phyloP scores from a whole-genome alignment of 2,329 filamentous ascomycete genomes.

The Aaosphaeria pasadenensis region DNA sequence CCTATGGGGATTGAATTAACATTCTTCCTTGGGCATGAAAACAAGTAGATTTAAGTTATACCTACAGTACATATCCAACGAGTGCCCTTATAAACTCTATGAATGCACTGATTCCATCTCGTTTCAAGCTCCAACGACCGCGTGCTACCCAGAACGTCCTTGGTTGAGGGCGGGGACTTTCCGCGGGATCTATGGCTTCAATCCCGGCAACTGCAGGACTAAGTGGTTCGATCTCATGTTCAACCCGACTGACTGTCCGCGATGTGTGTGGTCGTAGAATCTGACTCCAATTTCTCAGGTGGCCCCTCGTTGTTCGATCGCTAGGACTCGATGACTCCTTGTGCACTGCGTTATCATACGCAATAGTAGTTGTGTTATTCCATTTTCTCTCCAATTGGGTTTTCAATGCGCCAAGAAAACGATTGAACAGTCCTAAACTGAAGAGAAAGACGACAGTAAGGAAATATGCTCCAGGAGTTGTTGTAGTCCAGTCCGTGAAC shows the following conservation, averaged over 20 bases:
- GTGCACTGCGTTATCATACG: background rate
- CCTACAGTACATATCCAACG: slow-evolving; percentile 28
- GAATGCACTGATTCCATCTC: slow-evolving; percentile 14
- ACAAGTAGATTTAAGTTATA: background rate
- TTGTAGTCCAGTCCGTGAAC: slow-evolving; percentile 26
- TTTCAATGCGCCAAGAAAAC: slow-evolving; percentile 26
- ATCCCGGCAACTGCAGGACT: slow-evolving; percentile 4
- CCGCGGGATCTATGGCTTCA: too few species aligned
- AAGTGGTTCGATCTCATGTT: slow-evolving; percentile 15
- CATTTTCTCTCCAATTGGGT: slow-evolving; percentile 21
- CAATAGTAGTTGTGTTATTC: slow-evolving; percentile 2
- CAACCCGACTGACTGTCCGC: slow-evolving; percentile 9
- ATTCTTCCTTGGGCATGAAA: background rate
- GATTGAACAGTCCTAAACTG: slow-evolving; percentile 22
- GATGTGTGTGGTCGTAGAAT: slow-evolving; percentile 1
- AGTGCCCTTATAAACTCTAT: slow-evolving; percentile 23
- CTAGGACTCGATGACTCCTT: too few species aligned
- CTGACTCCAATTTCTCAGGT: slow-evolving; percentile 14
- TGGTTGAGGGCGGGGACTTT: background rate
- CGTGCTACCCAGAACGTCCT: slow-evolving; percentile 16
- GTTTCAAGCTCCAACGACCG: slow-evolving; percentile 16
- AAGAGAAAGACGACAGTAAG: slow-evolving; percentile 26
- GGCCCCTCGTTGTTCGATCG: slow-evolving; percentile 10
- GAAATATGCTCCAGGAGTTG: slow-evolving; percentile 19
- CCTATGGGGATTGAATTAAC: slow-evolving; percentile 5